phyloP scores from a whole-genome alignment of 805 yeast genomes.

The Debaryomyces tyrocola region DNA sequence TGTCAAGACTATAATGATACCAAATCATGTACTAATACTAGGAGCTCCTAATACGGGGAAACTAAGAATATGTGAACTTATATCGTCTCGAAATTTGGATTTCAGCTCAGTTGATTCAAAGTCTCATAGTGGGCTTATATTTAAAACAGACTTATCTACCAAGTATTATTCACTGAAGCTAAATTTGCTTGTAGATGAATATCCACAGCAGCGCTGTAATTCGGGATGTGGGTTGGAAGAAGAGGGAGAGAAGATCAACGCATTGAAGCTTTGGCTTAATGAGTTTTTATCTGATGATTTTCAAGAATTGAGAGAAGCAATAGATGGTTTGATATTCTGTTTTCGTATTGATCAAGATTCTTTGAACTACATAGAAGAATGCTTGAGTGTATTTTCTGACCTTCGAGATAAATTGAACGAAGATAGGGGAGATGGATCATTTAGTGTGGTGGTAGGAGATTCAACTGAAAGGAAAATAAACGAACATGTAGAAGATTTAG shows the following conservation, averaged over 20 bases:
- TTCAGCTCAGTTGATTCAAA: conserved; percentile 31
- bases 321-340: conserved; percentile 48
- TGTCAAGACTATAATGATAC: conserved; percentile 12
- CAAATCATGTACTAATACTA: conserved; percentile 44
- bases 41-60: conserved; percentile 48
- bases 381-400: conserved; percentile 15
- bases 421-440: conserved; percentile 20
- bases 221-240: conserved; percentile 5
- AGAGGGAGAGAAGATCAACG: conserved; percentile 8
- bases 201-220: conserved; percentile 19
- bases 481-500: conserved; percentile 39
- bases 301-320: conserved; percentile 43
- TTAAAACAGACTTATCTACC: conserved; percentile 24
- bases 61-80: conserved; percentile 23
- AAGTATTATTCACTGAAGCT: conserved; percentile 31
- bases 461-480: conserved; percentile 9
- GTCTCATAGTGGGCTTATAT: conserved; percentile 34
- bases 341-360: conserved; percentile 25
- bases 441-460: conserved; percentile 35
- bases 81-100: conserved; percentile 28
- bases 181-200: conserved; percentile 39
- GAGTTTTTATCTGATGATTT: conserved; percentile 41
- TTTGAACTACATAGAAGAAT: conserved; percentile 18
- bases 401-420: conserved; percentile 14
- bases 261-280: conserved; percentile 33